Percentiles rank a stretch among this genome's conserved stretches.
These are phyloP conservation scores for Coniferiporia sulphurascens DNA, from an alignment of 1,284 basidiomycete genomes.

Conservation along the genomic window DNA sequence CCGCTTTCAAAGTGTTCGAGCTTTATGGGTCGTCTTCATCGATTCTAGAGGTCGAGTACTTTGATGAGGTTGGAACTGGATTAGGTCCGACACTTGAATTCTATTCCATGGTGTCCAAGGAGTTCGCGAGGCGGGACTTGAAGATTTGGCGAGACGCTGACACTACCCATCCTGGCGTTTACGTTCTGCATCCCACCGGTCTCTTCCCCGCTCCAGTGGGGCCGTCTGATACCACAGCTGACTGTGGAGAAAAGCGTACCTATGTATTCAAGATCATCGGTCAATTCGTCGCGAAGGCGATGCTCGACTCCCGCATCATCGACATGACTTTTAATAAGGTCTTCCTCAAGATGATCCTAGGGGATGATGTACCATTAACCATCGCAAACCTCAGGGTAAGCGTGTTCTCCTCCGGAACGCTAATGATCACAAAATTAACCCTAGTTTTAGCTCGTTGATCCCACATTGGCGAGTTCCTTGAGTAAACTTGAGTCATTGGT, in stretches of 20 bases:
- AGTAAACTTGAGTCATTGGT: conserved; percentile 68
- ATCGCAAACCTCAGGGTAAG: conserved; percentile 76
- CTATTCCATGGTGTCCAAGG: conserved; percentile 89
- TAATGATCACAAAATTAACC: too few relatives aligned
- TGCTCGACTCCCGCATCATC: conserved; percentile 96
- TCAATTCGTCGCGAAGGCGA: conserved; percentile 96
- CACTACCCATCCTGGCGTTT: conserved; percentile 50
- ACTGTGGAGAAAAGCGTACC: conserved; percentile 71
- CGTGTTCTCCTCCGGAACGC: conserved; percentile 2
- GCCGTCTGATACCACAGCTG: conserved; percentile 56
- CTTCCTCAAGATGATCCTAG: conserved; percentile 86
- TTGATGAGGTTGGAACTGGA: conserved; percentile 98
- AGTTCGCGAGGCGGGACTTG: conserved; percentile 84
- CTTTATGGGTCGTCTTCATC: conserved; percentile 92
- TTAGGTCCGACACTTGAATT: conserved; percentile 98
- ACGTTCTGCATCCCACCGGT: conserved; percentile 80
- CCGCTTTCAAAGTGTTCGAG: conserved; percentile 97
- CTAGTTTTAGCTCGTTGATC: conserved; percentile 64
- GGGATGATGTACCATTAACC: conserved; percentile 78
- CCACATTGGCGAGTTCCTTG: conserved; percentile 81
- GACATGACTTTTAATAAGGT: conserved; percentile 92
- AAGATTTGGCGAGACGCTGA: conserved; percentile 91
- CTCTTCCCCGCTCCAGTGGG: conserved; percentile 86
- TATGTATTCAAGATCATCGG: conserved; percentile 89
- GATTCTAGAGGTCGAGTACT: conserved; percentile 96